Base-by-base conservation (phyloP, 768 basidiomycete genomes). In the Tubosaeta sp. region DNA sequence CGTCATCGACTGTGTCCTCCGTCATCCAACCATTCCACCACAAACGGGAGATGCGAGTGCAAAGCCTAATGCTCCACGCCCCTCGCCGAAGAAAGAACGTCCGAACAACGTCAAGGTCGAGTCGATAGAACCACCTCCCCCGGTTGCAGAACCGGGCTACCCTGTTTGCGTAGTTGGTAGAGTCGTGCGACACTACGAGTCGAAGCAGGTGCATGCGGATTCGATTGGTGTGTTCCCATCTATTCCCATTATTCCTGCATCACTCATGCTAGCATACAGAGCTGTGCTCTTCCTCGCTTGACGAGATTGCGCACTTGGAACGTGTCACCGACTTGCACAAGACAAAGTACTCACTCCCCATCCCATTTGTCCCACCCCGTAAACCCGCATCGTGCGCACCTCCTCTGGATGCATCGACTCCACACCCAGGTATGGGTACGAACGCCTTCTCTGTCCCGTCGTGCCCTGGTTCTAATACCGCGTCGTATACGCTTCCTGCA, bases 1-100 rank as follows among this genome's bases (percentile, higher is more conserved):
- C 25, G 81, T 85, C 4, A 73, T 91, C 22, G 87, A 90, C 41
- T 90, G 88, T 59, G 60, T 71, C 3, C 76, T 81, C 60, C 72
- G 69, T 21, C 69, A 71, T 36, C 64, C 67, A 6, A 55, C 65
- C 21, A 61, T 64, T 10, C 54, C 60, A 34, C 24, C 47, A 1
- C 49, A 48, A 19, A 25, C 27, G 1, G 25, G 49, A n/a, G 44
- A 40, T 30, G 27, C 46, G 12, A 48, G 45, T 39, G 11, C 59
- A 48, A 49, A 55, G 16, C 1, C 40, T 1, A 40, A 24, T 10
- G 13, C 31, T 0, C 44, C n/a, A n/a, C n/a, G n/a, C n/a, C n/a
- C 49, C 9, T 52, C 57, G 12, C 55, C 48, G 10, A 60, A 56
- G 61, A 68, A 51, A 50, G 50, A 46, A 13, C 59, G 34, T 8